Base-by-base conservation (phyloP, 202 grass and related monocot genomes). In the Eragrostis tef region DNA sequence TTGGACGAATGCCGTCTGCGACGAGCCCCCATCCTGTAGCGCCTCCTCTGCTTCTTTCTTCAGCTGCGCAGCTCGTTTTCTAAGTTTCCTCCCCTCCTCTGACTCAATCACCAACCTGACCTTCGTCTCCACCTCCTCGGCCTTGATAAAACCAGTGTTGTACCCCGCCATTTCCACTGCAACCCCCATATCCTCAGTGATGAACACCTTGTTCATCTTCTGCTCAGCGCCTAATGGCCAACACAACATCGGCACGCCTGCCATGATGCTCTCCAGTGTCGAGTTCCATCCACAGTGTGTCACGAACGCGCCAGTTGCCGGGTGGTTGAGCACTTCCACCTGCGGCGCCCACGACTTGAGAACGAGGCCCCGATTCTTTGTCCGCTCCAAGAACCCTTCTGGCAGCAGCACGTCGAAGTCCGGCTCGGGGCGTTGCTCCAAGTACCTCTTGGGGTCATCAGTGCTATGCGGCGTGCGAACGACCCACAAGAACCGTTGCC, bases 231-330 rank as follows among this genome's bases (percentile, higher is more conserved):
- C 29, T 1, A 31, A 61, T 45, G 51, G 84, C 86, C 61, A 91
- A 24, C 27, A 67, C 48, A 92, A 42, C 87, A 89, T 84, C 6
- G 90, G 80, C 80, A 82, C 59, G 0, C 80, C 76, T 1, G 71
- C 58, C 48, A 2, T 77, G 66, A 92, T 25, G 6, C 80, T 59
- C 75, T 94, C 93, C 4, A 94, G 64, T 7, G 26, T 16, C 1
- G 93, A 94, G 86, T 94, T 94, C 93, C 93, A 94, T 0, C 93
- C 89, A 54, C 87, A 94, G 79, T 92, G 93, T 19, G 87, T 94
- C 21, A 94, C 75, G 87, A 94, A 94, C 0, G 79, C 83, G 46
- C 89, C 87, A 2, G 3, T 3, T 3, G 29, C 29, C 29, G 29
- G 29, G 29, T 31, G 29, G 29, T 31, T 1, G 29, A 31, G 29